These are phyloP conservation scores for Calonectria pseudoreteaudii DNA, from an alignment of 2,329 filamentous ascomycete genomes.

Conservation along the genomic window DNA sequence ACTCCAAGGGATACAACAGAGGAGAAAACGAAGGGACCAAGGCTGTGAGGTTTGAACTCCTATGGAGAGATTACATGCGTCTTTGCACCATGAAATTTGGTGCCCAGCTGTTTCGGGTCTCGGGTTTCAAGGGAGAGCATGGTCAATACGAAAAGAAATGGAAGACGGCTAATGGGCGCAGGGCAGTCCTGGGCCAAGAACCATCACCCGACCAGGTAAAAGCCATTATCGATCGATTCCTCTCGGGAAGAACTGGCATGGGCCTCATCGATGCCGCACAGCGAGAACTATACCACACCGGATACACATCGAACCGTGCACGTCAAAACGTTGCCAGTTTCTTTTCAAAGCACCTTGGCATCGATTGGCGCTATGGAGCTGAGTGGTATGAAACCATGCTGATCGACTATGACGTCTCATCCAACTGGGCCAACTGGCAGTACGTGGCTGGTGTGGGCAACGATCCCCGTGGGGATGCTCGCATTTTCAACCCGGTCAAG, in stretches of 20 bases:
- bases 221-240: constrained; percentile 67
- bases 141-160: constrained; percentile 58
- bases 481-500: constrained; percentile 87
- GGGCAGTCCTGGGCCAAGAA: constrained; percentile 50
- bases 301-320: constrained; percentile 82
- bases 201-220: constrained; percentile 57
- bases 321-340: constrained; percentile 83
- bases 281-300: constrained; percentile 79
- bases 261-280: constrained; percentile 83
- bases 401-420: constrained; percentile 80
- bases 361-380: constrained; percentile 85
- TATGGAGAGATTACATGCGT: constrained; percentile 87
- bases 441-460: constrained; percentile 85
- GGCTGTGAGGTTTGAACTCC: constrained; percentile 76
- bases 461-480: constrained; percentile 76
- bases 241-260: constrained; percentile 77
- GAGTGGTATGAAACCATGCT: constrained; percentile 85
- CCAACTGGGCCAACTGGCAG: constrained; percentile 88
- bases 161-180: constrained; percentile 56
- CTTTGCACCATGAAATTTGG: constrained; percentile 80
- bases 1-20: constrained; percentile 69
- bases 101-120: constrained; percentile 70
- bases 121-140: constrained; percentile 68
- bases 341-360: constrained; percentile 76
- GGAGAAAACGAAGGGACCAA: constrained; percentile 80